phyloP scores from a whole-genome alignment of 768 basidiomycete genomes.

The Tylopilus cervinicoccineus region DNA sequence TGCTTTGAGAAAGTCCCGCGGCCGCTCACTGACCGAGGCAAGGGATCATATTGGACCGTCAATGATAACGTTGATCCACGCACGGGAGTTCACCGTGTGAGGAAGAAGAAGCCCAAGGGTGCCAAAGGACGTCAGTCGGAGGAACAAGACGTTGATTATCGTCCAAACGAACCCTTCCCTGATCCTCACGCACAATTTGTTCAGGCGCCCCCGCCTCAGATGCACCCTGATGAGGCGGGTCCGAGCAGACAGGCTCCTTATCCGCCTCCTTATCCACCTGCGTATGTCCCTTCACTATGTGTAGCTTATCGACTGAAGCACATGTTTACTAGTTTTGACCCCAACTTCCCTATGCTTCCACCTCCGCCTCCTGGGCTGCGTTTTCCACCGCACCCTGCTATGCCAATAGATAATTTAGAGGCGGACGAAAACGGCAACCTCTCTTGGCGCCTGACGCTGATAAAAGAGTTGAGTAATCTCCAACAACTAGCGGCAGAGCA shows the following conservation, averaged over 20 bases:
- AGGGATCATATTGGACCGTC: conserved; percentile 91
- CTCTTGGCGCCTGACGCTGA: conserved; percentile 76
- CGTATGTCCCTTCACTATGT: conserved; percentile 27
- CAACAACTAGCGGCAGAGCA: conserved; percentile 77
- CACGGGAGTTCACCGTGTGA: conserved; percentile 83
- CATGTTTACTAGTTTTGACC: conserved; percentile 56
- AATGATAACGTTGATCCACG: conserved; percentile 88
- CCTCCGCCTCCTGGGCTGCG: conserved; percentile 50
- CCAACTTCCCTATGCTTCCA: conserved; percentile 64
- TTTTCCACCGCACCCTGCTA: conserved; percentile 50
- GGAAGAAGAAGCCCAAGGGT: conserved; percentile 79
- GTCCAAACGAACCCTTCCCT: conserved; percentile 50
- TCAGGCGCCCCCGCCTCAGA: conserved; percentile 42
- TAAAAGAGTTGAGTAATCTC: conserved; percentile 74
- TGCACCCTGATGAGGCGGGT: conserved; percentile 58
- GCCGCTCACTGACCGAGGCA: conserved; percentile 87
- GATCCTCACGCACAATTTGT: conserved; percentile 57
- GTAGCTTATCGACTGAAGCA: conserved; percentile 1
- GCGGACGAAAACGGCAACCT: conserved; percentile 76
- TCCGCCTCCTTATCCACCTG: conserved; percentile 60
- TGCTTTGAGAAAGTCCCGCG: conserved; percentile 90
- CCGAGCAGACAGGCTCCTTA: conserved; percentile 57
- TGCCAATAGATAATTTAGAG: conserved; percentile 70
- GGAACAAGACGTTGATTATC: conserved; percentile 66
- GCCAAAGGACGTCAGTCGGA: conserved; percentile 46